These are phyloP conservation scores for Pinus albicaulis DNA, from an alignment of 75 land plant species.

Conservation along the genomic window DNA sequence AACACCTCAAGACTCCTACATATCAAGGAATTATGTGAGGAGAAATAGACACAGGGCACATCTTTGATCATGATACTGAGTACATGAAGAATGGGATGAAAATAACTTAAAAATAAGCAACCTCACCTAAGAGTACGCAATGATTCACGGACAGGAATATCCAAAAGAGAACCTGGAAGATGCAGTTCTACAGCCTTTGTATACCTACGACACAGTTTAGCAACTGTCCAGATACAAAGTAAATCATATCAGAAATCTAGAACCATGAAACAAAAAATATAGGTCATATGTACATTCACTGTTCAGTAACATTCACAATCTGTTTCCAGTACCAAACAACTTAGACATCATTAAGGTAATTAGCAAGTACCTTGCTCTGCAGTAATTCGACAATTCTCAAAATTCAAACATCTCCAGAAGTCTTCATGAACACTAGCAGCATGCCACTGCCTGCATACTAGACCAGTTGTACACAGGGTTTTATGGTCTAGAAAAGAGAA, in stretches of 20 bases:
- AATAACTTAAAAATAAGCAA: not conserved
- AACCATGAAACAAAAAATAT: too few relatives aligned
- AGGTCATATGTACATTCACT: too few relatives aligned
- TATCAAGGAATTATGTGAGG: too few relatives aligned
- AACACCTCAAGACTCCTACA: conserved; percentile 5
- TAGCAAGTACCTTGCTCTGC: conserved; percentile 50
- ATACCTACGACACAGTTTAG: conserved; percentile 3
- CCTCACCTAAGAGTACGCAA: conserved; percentile 1
- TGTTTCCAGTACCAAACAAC: too few relatives aligned
- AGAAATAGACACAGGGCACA: too few relatives aligned
- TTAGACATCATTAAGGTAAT: too few relatives aligned
- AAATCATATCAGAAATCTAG: not conserved
- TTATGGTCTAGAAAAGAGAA: conserved; percentile 85
- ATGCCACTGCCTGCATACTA: conserved; percentile 91
- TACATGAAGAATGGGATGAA: not conserved
- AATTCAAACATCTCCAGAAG: conserved; percentile 93
- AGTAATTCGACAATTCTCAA: conserved; percentile 62
- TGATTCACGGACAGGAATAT: conserved; percentile 3
- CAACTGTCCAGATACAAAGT: not conserved
- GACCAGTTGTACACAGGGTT: conserved; percentile 77
- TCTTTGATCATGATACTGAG: not conserved
- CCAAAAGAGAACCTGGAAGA: conserved; percentile 4
- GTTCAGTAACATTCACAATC: too few relatives aligned
- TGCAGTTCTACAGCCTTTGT: conserved; percentile 2
- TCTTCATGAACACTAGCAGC: conserved; percentile 94